Evolutionary conservation across 2,329 filamentous ascomycete species (phyloP).

Genomic region (Cordyceps militaris): DNA sequence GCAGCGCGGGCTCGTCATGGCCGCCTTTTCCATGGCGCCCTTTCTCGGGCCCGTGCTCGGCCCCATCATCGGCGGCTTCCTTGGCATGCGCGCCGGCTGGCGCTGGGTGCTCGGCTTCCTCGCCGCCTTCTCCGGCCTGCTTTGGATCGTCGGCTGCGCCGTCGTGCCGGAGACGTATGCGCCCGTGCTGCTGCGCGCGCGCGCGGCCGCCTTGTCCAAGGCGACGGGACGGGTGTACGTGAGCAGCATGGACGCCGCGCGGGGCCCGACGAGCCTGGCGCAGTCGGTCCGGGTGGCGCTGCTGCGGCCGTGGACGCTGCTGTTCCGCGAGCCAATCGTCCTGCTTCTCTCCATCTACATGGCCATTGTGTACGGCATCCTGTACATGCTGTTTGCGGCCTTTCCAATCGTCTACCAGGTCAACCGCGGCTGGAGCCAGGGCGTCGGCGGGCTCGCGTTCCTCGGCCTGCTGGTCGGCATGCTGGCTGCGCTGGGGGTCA

Average conservation of each 20-base stretch:
- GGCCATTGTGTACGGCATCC: slow-evolving; percentile 42
- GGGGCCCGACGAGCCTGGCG: slow-evolving; percentile 22
- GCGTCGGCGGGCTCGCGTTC: slow-evolving; percentile 49
- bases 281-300: slow-evolving; percentile 45
- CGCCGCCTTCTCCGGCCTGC: slow-evolving; percentile 45
- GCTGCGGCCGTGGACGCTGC: slow-evolving; percentile 51
- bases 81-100: slow-evolving; percentile 49
- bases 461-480: slow-evolving; percentile 54
- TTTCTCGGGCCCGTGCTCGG: slow-evolving; percentile 49
- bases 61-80: slow-evolving; percentile 52
- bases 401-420: slow-evolving; percentile 51
- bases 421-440: slow-evolving; percentile 42
- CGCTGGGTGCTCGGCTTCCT: slow-evolving; percentile 53
- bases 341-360: slow-evolving; percentile 52
- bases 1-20: slow-evolving; percentile 45
- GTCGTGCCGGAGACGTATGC: slow-evolving; percentile 47
- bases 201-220: slow-evolving; percentile 38
- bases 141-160: slow-evolving; percentile 41
- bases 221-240: slow-evolving; percentile 43
- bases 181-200: slow-evolving; percentile 40
- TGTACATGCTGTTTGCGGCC: slow-evolving; percentile 42
- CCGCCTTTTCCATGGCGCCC: slow-evolving; percentile 48
- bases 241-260: slow-evolving; percentile 31
- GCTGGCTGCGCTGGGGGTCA: slow-evolving; percentile 41
- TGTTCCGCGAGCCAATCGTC: slow-evolving; percentile 56